Evolutionary conservation across 805 yeast species (phyloP), one percentile per base, ranked within the genome.

Genomic region (Candida tibetensis): DNA sequence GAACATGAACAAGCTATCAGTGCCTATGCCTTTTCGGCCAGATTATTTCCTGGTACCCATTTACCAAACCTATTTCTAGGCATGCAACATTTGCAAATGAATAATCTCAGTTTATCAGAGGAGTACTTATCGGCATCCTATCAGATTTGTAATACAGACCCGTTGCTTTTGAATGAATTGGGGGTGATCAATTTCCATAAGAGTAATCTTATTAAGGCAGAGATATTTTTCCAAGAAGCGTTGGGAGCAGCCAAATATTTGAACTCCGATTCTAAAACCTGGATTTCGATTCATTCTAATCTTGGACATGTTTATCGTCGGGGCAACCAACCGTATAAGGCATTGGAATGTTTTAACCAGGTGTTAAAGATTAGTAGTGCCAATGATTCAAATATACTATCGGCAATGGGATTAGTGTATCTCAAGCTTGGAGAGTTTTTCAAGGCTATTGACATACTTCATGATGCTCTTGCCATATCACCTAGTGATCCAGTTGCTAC

Each of bases 1-100:
- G 99, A 93, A 61, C 97, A 93, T 58, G 99, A 93, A 58, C 98
- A 93, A 61, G 98, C 98, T 1, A 84, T 93, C 16, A 84, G 96
- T 40, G 98, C 98, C 0, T 93, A 90, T 61, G 90, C 98, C 1
- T 90, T 95, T 9, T 97, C 97, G 0, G 88, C 96, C 1, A 69
- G 96, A 44, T 72, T 90, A 30, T 93, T 93, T 53, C 89, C 90
- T 0, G 95, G 95, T 1, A 82, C 90, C 3, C 97, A 93, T 58
- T 64, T 90, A 32, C 98, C 99, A 2, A 80, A 85, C 52, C 64
- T 93, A 42, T 91, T 86, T 52, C 69, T 93, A 28, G 99, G 99
- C 1, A 93, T 93, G 96, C 98, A 93, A 65, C 91, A 93, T 58
- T 65, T 89, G 49, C 89, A 87, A 42, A 84, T 91, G 81, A 83